A percentile compares a stretch with the other conserved stretches of the same genome.
Evolutionary conservation across 768 basidiomycete genomes (phyloP).

Genomic region (Suillus weaverae): DNA sequence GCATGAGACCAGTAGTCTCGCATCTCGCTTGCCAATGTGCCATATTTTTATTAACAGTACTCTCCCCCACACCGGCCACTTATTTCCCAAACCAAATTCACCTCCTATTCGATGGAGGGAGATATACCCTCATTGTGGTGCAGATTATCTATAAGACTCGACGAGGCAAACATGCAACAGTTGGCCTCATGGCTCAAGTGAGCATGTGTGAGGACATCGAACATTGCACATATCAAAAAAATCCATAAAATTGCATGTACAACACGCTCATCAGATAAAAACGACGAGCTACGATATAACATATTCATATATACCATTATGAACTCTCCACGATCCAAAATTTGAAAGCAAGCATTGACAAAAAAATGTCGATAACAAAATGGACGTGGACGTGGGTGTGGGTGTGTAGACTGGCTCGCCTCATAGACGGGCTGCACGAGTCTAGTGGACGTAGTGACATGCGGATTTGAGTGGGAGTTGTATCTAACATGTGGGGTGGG

Average conservation of each 20-base stretch:
- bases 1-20: no score
- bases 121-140: no score
- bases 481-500: background rate
- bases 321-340: background rate
- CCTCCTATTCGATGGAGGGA: no score
- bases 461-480: background rate
- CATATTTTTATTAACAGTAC: no score
- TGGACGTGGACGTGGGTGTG: background rate
- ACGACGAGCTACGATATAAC: background rate
- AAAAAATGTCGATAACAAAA: background rate
- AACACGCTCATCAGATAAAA: background rate
- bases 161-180: no score
- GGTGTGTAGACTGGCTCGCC: background rate
- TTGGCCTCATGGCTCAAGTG: no score
- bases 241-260: background rate
- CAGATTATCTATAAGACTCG: no score
- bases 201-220: background rate
- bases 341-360: background rate
- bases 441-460: background rate
- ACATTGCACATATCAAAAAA: background rate
- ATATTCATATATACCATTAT: constrained; percentile 1
- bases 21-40: no score
- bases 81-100: no score
- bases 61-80: no score
- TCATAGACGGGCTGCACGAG: background rate